Evolutionary conservation across 1,284 basidiomycete species (phyloP).

Genomic region (Melanopsichium pennsylvanicum): DNA sequence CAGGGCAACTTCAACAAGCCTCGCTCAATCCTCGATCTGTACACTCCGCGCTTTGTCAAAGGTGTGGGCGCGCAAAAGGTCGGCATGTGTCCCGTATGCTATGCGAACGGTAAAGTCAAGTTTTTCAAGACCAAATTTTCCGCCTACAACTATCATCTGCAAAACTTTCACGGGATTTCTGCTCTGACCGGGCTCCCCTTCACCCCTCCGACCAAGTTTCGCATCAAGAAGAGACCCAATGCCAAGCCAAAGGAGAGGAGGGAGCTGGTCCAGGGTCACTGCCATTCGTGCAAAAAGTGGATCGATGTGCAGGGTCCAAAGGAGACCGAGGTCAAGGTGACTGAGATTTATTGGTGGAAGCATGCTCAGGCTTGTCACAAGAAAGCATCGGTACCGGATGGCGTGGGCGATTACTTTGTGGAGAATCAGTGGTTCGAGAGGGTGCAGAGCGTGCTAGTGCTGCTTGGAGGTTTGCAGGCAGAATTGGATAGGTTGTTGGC

Average conservation of each 20-base stretch:
- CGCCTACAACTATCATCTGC: slow-evolving; percentile 56
- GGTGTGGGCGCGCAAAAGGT: slow-evolving; percentile 36
- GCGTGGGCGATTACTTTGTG: slow-evolving; percentile 21
- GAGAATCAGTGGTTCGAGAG: slow-evolving; percentile 25
- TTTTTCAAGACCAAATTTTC: slow-evolving; percentile 53
- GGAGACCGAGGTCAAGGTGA: slow-evolving; percentile 35
- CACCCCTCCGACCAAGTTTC: slow-evolving; percentile 41
- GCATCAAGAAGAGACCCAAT: neutral
- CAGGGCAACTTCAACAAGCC: slow-evolving; percentile 39
- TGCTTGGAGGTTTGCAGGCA: slow-evolving; percentile 10
- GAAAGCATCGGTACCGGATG: slow-evolving; percentile 1
- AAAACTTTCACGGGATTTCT: slow-evolving; percentile 48
- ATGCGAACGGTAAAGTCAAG: slow-evolving; percentile 27
- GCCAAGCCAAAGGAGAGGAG: slow-evolving; percentile 15
- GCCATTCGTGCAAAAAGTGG: slow-evolving; percentile 36
- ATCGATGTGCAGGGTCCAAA: slow-evolving; percentile 40
- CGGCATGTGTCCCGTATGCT: slow-evolving; percentile 54
- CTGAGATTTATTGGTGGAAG: slow-evolving; percentile 52
- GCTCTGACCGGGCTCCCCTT: slow-evolving; percentile 38
- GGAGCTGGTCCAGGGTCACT: slow-evolving; percentile 29
- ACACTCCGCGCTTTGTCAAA: slow-evolving; percentile 48
- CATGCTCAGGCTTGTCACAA: slow-evolving; percentile 41
- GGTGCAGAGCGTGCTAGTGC: slow-evolving; percentile 7
- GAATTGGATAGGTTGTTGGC: slow-evolving; percentile 19
- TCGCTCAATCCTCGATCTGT: slow-evolving; percentile 45